phyloP scores from a whole-genome alignment of 1,284 basidiomycete species.

The Heterobasidion annosum region DNA sequence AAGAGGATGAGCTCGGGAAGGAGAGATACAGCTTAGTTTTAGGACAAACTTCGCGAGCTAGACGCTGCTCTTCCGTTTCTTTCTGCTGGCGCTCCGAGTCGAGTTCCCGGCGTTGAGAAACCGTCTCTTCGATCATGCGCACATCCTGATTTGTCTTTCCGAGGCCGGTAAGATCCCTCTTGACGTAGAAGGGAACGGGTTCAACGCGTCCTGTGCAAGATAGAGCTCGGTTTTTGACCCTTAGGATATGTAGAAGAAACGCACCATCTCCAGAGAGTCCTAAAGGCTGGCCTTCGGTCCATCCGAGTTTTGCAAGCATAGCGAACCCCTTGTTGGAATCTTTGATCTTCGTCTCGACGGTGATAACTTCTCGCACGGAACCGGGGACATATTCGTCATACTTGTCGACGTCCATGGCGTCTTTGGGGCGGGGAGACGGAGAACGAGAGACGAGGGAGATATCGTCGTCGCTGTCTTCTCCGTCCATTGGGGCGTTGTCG shows the following conservation, averaged over 20 bases:
- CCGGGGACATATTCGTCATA: slow-evolving; percentile 58
- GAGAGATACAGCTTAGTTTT: neutral
- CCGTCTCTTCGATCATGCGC: slow-evolving; percentile 73
- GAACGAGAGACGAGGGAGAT: slow-evolving; percentile 64
- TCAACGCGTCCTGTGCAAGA: slow-evolving; percentile 56
- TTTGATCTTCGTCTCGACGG: slow-evolving; percentile 72
- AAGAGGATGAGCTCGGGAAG: slow-evolving; percentile 3
- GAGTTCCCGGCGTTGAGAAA: slow-evolving; percentile 66
- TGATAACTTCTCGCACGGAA: slow-evolving; percentile 51
- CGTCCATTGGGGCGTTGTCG: slow-evolving; percentile 22
- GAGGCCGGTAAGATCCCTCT: slow-evolving; percentile 66
- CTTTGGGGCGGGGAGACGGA: slow-evolving; percentile 36
- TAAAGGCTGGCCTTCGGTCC: slow-evolving; percentile 69
- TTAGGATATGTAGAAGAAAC: slow-evolving; percentile 8
- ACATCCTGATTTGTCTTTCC: slow-evolving; percentile 72
- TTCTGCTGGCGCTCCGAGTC: slow-evolving; percentile 72
- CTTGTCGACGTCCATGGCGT: slow-evolving; percentile 52
- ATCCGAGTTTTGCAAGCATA: slow-evolving; percentile 72
- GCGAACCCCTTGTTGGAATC: slow-evolving; percentile 70
- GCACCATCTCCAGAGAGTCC: slow-evolving; percentile 69
- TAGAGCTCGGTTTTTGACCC: neutral
- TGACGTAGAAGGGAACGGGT: slow-evolving; percentile 71
- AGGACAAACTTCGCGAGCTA: slow-evolving; percentile 50
- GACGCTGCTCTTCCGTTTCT: slow-evolving; percentile 69
- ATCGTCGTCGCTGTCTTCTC: slow-evolving; percentile 45